Base-by-base conservation (phyloP, 1,139 yeast species). In the Tardiomyces depauwii region DNA sequence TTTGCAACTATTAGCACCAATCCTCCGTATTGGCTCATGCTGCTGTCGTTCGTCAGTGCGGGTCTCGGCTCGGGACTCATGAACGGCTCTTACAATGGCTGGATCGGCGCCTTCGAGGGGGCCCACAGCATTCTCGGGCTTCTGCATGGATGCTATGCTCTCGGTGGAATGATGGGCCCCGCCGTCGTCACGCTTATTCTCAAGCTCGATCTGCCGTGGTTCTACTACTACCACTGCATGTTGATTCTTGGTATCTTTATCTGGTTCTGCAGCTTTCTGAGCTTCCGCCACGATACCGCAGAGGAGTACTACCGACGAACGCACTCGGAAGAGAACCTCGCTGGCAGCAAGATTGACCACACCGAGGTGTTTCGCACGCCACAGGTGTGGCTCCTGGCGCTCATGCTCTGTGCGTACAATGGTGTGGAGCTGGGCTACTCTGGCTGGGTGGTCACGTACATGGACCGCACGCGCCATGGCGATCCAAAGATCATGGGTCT, bases 371-470 rank as follows among this genome's bases (percentile, higher is more conserved):
- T 30, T 11, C 36, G 36, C n/a, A 30, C 36, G 3, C 12, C 19
- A 12, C 14, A 18, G n/a, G 23, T 82, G 1, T 80, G 86, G 86
- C 53, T 75, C 2, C 56, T 74, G 41, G 71, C 83, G 1, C 55
- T 74, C 16, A 80, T 76, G 51, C 72, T 78, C 7, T 70, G 81
- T 45, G 73, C 74, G 53, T 82, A 82, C 54, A 83, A 80, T 55
- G 89, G 88, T 2, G 72, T 76, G 1, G 88, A 82, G 58, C 86
- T 81, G 4, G 66, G 82, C 0, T 61, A 79, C 54, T 86, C 82
- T 18, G 86, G 86, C 28, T 82, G 87, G 87, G 72, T 78, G 33
- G 82, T 80, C 39, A 77, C 87, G 0, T 81, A 71, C 53, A 66
- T 81, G 55, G 69, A 78, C 42, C 76, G 73, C 44, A 77, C 76